These are phyloP conservation scores for Lactarius quietus DNA, from an alignment of 768 basidiomycete genomes.

Conservation along the genomic window DNA sequence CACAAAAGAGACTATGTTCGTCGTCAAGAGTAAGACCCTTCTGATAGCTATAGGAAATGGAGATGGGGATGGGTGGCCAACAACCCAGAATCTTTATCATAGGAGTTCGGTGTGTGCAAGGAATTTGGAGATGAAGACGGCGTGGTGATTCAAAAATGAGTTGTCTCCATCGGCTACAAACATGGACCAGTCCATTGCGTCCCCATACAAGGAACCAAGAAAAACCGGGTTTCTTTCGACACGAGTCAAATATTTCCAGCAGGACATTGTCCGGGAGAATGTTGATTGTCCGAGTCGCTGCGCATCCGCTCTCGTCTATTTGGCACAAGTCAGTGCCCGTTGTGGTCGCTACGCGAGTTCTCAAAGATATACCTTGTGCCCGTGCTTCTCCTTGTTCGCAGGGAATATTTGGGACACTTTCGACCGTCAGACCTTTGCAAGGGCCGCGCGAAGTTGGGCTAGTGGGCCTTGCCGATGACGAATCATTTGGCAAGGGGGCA, in stretches of 20 bases:
- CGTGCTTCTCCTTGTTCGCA: no score
- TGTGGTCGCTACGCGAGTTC: background rate
- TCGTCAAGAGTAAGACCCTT: background rate
- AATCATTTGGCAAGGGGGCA: background rate
- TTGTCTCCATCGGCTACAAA: background rate
- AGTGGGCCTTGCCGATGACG: no score
- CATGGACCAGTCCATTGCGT: background rate
- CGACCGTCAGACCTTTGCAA: background rate
- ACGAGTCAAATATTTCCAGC: background rate
- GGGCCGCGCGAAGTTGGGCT: background rate
- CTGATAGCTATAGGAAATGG: no score
- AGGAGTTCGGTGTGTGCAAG: constrained; percentile 2
- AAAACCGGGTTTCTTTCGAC: background rate
- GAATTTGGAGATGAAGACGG: constrained; percentile 2
- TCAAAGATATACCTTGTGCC: no score
- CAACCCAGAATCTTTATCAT: background rate
- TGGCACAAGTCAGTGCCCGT: background rate
- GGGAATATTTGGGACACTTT: background rate
- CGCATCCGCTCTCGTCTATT: background rate
- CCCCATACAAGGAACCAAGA: background rate
- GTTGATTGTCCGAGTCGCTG: background rate
- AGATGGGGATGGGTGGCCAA: constrained; percentile 5
- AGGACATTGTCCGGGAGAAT: background rate
- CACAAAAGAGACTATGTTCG: background rate
- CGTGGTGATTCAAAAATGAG: background rate